Base-by-base conservation (phyloP, 192 early-diverging fungal species). In the Mortierella antarctica region DNA sequence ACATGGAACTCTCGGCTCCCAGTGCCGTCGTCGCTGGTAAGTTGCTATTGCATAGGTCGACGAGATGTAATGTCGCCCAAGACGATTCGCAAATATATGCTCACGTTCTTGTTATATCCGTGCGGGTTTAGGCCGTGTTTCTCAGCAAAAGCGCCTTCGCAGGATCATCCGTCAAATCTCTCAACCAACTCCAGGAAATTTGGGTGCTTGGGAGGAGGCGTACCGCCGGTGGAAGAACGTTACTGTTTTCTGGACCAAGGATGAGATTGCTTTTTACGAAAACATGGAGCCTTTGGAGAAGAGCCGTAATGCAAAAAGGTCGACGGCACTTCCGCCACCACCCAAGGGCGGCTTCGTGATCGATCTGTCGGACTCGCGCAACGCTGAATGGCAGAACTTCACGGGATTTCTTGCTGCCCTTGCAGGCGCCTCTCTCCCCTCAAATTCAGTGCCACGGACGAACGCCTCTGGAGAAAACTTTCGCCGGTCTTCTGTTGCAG, bases 191-290 rank as follows among this genome's bases (percentile, higher is more conserved):
- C 83, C 89, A 3, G 94, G 94, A 39, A 94, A 92, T 64, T 73
- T 95, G 59, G 90, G 88, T 8, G 94, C 93, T 5, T 96, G 93
- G 92, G 93, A 94, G 72, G 94, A 96, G 67, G 85, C 93, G 0
- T 96, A 89, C 62, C 86, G 87, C 49, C 79, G 91, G 18, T 96
- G 95, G 95, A 89, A 88, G 67, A 80, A 79, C 6, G 84, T 95
- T 31, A 92, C 84, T 10, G 67, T 70, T n/a, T 70, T 72, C 45
- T 85, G 82, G 74, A 62, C 76, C 21, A 85, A 73, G 59, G 70
- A 73, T 12, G 72, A 67, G 42, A 73, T 82, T 21, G 81, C 83
- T 20, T 84, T 82, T 52, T 82, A 84, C 60, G 86, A 84, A 4
- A 66, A 69, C 14, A 75, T 73, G 46, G 82, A 83, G 50, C 57